phyloP scores from a whole-genome alignment of 2,329 filamentous ascomycete genomes.

The Dryadomyces quercus-mongolicae region DNA sequence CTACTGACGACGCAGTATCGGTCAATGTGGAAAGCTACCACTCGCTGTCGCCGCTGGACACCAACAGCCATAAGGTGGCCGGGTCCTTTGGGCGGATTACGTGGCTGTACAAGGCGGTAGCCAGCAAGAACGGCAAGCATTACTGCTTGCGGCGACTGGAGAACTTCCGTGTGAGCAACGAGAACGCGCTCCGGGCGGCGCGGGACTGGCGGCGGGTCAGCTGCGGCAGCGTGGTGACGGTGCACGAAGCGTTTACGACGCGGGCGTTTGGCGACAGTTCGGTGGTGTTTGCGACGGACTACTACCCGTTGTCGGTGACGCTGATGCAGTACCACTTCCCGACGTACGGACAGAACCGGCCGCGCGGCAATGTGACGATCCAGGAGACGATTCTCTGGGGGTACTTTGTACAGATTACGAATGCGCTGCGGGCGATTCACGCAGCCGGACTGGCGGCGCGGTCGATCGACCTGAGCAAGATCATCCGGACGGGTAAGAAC shows the following conservation, averaged over 20 bases:
- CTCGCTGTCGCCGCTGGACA: conserved; percentile 82
- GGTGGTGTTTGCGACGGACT: conserved; percentile 86
- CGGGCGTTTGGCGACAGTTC: conserved; percentile 90
- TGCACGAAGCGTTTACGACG: conserved; percentile 89
- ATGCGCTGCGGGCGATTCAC: conserved; percentile 79
- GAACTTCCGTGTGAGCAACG: conserved; percentile 79
- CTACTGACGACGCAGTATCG: conserved; percentile 18
- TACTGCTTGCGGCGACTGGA: conserved; percentile 82
- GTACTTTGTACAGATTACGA: conserved; percentile 85
- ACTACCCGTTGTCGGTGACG: conserved; percentile 83
- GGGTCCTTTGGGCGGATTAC: conserved; percentile 66
- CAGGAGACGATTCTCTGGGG: conserved; percentile 74
- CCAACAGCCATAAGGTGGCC: conserved; percentile 40
- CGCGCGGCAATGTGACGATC: conserved; percentile 32
- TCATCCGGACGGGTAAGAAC: conserved; percentile 82
- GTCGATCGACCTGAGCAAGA: conserved; percentile 76
- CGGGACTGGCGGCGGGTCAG: conserved; percentile 82
- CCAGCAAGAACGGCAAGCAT: conserved; percentile 75
- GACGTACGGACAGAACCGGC: conserved; percentile 26
- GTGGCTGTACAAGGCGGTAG: conserved; percentile 92
- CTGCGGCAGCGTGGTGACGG: conserved; percentile 70
- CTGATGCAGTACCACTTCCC: conserved; percentile 70
- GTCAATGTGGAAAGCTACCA: conserved; percentile 70
- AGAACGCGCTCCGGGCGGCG: conserved; percentile 74
- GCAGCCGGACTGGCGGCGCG: conserved; percentile 68